A percentile compares a stretch with the other conserved stretches of the same genome.
phyloP scores from a whole-genome alignment of 305 asterid species.

The Solanum chacoense region DNA sequence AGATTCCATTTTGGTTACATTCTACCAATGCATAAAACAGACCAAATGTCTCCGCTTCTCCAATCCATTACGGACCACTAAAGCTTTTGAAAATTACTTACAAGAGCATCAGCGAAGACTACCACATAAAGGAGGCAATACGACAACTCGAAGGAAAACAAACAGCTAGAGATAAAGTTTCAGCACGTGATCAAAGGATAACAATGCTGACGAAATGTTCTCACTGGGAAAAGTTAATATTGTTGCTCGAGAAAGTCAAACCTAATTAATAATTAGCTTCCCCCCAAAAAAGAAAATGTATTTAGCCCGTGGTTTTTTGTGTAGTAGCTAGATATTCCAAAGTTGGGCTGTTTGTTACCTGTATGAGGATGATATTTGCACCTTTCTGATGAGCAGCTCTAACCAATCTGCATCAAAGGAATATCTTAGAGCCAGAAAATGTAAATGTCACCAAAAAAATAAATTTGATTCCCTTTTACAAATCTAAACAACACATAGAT shows the following conservation, averaged over 20 bases:
- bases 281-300: background rate
- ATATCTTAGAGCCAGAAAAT: constrained; percentile 4
- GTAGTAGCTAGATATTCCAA: background rate
- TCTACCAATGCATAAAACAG: background rate
- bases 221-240: background rate
- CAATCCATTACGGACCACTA: background rate
- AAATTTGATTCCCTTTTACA: background rate
- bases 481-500: background rate
- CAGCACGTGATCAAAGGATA: background rate
- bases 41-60: background rate
- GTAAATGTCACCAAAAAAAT: background rate
- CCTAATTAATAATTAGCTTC: background rate
- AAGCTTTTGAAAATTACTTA: background rate
- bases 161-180: background rate
- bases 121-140: background rate
- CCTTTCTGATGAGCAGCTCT: constrained; percentile 85
- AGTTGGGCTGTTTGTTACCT: constrained; percentile 25
- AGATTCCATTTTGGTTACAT: background rate
- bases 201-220: background rate
- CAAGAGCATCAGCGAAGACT: background rate
- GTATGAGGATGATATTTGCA: constrained; percentile 82
- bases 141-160: background rate
- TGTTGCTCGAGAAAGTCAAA: background rate
- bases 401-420: constrained; percentile 58
- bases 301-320: background rate